Base-by-base conservation (phyloP, 2,329 filamentous ascomycete species). In the Colletotrichum liaoningense region DNA sequence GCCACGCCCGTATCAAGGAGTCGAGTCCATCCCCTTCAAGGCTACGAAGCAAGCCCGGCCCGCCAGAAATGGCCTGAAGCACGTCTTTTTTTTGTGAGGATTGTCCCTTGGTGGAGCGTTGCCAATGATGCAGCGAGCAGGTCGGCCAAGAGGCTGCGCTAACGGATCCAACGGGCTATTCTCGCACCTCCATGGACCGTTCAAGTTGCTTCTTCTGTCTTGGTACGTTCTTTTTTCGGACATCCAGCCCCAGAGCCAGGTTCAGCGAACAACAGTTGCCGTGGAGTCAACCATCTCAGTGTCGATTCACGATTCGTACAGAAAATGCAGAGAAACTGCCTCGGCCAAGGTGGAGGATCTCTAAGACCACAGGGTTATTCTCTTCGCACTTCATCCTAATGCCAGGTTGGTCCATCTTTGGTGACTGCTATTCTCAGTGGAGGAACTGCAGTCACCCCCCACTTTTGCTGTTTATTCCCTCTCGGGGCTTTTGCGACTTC, bases 401-500 rank as follows among this genome's bases (percentile, higher is more conserved):
- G 30, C 63, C 14, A 16, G 35, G 35, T 16, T 46, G 5, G 14
- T 46, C 38, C 38, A 46, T 46, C 38, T 19, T 46, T 46, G 38
- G 38, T 46, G 42, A 49, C 16, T n/a, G 42, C 14, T 19, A 16
- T 19, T 42, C 38, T 49, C 38, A 42, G 42, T 35, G 30, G 30
- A 59, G 11, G 57, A 12, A 42, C 22, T 22, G 16, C 42, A 56
- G 49, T 46, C 54, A 14, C 30, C 11, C 60, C 52, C 55, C 49
- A 42, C 55, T 59, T 28, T 28, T 69, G 38, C 42, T 55, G 60
- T 73, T 60, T 55, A 59, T 64, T 73, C 66, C 56, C 66, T 65
- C 66, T 70, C 66, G 66, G 70, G 70, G 70, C 70, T 73, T 64
- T 65, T 57, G 70, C 59, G 59, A 70, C 26, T 69, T 72, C 24